phyloP scores from a whole-genome alignment of 768 basidiomycete species.

The Symmetrospora coprosmae region DNA sequence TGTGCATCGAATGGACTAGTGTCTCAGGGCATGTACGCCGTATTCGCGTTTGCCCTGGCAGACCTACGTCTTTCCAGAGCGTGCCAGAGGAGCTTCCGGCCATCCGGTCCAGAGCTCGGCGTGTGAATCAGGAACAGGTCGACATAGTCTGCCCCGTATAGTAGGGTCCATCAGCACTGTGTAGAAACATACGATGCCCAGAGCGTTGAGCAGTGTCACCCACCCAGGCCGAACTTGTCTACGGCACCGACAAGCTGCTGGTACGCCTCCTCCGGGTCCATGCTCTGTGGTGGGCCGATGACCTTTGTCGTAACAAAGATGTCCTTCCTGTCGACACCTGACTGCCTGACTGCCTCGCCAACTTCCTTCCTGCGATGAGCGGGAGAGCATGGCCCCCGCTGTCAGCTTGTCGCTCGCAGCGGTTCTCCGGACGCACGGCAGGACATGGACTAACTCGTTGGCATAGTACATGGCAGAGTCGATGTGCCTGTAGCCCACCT shows the following conservation, averaged over 20 bases:
- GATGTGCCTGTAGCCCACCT: constrained; percentile 20
- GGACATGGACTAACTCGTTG: constrained; percentile 15
- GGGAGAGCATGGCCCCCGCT: background rate
- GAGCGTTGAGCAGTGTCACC: too few species aligned
- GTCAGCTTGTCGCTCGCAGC: background rate
- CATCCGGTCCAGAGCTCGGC: constrained; percentile 8
- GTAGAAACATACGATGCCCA: too few species aligned
- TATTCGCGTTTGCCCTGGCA: too few species aligned
- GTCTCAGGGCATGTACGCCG: too few species aligned
- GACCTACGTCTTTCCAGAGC: constrained; percentile 48
- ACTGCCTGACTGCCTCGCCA: constrained; percentile 5
- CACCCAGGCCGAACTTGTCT: constrained; percentile 11
- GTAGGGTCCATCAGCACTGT: too few species aligned
- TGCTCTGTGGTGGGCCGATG: background rate
- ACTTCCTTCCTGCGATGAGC: constrained; percentile 3
- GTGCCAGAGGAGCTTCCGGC: constrained; percentile 40
- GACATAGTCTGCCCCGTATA: constrained; percentile 16
- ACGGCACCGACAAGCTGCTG: background rate
- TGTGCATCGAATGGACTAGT: too few species aligned
- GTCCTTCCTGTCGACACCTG: constrained; percentile 1
- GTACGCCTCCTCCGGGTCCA: constrained; percentile 2
- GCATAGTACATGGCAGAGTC: constrained; percentile 19
- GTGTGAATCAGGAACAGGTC: constrained; percentile 21
- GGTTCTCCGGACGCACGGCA: background rate
- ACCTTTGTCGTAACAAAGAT: constrained; percentile 19